phyloP scores from a whole-genome alignment of 345 rosid genomes.

The Populus davidiana region DNA sequence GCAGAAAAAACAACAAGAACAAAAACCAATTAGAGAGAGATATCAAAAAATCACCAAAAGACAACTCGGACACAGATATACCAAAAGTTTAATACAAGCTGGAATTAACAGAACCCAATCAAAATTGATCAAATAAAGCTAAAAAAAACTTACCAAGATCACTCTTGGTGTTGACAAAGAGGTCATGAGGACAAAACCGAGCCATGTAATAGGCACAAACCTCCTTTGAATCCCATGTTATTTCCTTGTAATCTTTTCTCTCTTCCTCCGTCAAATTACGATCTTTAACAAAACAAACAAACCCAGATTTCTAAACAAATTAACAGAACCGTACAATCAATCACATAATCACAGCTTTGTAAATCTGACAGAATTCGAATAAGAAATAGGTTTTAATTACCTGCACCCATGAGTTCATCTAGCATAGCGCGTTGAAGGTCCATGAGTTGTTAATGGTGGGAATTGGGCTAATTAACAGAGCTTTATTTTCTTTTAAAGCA shows the following conservation, averaged over 20 bases:
- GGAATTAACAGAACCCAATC: neutral
- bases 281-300: slow-evolving; percentile 34
- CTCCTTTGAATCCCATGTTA: slow-evolving; percentile 90
- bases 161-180: slow-evolving; percentile 93
- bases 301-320: neutral
- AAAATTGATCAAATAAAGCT: neutral
- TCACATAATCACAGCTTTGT: neutral
- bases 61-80: neutral
- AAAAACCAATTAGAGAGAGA: neutral
- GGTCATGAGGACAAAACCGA: slow-evolving; percentile 96
- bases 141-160: slow-evolving; percentile 71
- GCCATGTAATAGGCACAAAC: slow-evolving; percentile 93
- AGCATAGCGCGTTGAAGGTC: slow-evolving; percentile 95
- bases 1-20: slow-evolving; percentile 14
- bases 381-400: slow-evolving; percentile 26
- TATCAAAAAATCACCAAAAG: neutral
- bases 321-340: neutral
- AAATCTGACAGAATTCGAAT: neutral
- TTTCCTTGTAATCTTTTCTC: slow-evolving; percentile 75
- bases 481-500: neutral
- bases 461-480: neutral
- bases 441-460: slow-evolving; percentile 33
- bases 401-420: slow-evolving; percentile 97
- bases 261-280: slow-evolving; percentile 90
- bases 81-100: neutral